A percentile compares a stretch with the other conserved stretches of the same genome.
These are phyloP conservation scores for Neopestalotiopsis sp. DNA, from an alignment of 2,329 filamentous ascomycete species.

Conservation along the genomic window DNA sequence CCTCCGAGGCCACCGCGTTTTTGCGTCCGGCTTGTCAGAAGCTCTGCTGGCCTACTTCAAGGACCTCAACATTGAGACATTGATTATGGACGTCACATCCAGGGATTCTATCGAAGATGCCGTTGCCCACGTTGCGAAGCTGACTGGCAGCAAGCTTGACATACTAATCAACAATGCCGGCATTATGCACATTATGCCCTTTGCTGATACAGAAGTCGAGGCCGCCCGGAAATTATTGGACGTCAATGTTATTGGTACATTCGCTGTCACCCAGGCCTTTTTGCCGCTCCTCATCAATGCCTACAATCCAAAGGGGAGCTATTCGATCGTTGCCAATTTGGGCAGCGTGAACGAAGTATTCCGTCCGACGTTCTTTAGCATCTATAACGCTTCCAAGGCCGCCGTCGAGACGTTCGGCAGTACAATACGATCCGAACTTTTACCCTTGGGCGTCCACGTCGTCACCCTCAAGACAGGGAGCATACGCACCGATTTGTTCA, in stretches of 20 bases:
- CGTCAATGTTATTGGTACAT: conserved; percentile 16
- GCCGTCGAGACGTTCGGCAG: conserved; percentile 13
- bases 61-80: conserved; percentile 15
- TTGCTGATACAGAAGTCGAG: conserved; percentile 11
- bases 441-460: conserved; percentile 17
- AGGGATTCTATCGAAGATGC: conserved; percentile 8
- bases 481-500: conserved; percentile 12
- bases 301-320: background rate
- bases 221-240: conserved; percentile 17
- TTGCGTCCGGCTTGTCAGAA: conserved; percentile 33
- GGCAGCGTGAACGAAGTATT: conserved; percentile 16
- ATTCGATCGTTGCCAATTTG: conserved; percentile 3
- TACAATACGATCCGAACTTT: conserved; percentile 14
- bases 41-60: conserved; percentile 23
- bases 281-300: conserved; percentile 11
- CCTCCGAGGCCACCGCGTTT: conserved; percentile 33
- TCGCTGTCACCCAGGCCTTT: conserved; percentile 19
- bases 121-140: background rate
- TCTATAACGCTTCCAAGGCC: conserved; percentile 19
- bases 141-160: conserved; percentile 10
- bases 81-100: conserved; percentile 17
- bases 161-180: conserved; percentile 22
- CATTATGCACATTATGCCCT: conserved; percentile 15
- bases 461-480: conserved; percentile 17
- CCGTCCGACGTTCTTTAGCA: conserved; percentile 9